Base-by-base conservation (phyloP, 83 land plant species). In the Isoetes engelmannii region DNA sequence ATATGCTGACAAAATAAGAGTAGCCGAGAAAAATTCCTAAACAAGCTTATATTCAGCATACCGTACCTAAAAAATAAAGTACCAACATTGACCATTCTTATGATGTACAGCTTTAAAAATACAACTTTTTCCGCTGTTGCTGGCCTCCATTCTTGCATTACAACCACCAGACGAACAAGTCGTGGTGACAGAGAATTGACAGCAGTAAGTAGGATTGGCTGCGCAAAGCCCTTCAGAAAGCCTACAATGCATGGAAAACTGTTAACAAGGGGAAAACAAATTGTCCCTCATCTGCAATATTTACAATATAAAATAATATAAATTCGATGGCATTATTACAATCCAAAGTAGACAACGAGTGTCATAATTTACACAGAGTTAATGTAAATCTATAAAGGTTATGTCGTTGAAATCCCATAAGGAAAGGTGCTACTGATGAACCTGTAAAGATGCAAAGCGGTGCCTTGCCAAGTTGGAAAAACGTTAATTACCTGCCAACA, bases 111-210 rank as follows among this genome's bases (percentile, higher is more conserved):
- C 66, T 78, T 78, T 21, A 73, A 61, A 5, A 78, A 37, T 6
- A 74, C 67, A 10, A 78, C 77, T 68, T 17, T 58, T 48, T 78
- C 81, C 21, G 70, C 45, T 3, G 59, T 63, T 13, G 81, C 10
- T 6, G 81, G 81, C 42, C 63, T 68, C 76, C 76, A 78, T 53
- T 78, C 81, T 44, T 78, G 76, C 72, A 73, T 58, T 6, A 19
- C 43, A 15, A 78, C 81, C 18, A 78, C 48, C 0, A 69, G 5
- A 7, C 61, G 21, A 0, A 73, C 71, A 20, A 73, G 4, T 13
- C 3, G 20, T n/a, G 81, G 81, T 6, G 69, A 46, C n/a, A 68
- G 8, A 78, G 60, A 68, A 61, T 75, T 78, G 4, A 78, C 61
- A 5, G 69, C n/a, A 7, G 77, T 50, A 4, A 78, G 43, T 17